Percentiles rank a stretch among this genome's conserved stretches.
These are phyloP conservation scores for Saxispiralis lemnorum DNA, from an alignment of 495 filamentous ascomycete species.

Conservation along the genomic window DNA sequence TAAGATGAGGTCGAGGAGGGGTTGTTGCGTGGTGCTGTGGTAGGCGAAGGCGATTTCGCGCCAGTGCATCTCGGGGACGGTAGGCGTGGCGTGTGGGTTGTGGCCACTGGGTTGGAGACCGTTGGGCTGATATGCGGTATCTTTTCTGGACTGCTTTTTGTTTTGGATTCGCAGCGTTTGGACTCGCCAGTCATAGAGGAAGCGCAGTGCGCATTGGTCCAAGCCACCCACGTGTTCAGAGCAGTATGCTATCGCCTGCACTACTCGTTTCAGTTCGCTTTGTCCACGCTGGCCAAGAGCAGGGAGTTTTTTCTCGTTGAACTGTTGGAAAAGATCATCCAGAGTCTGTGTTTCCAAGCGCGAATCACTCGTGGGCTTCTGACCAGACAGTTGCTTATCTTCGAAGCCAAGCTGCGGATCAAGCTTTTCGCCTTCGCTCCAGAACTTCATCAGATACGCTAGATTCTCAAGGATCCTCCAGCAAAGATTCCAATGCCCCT, in stretches of 20 bases:
- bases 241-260: conserved; percentile 8
- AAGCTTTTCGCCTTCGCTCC: conserved; percentile 62
- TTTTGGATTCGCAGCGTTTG: conserved; percentile 1
- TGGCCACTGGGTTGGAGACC: not conserved
- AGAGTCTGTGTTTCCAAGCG: not conserved
- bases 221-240: conserved; percentile 7
- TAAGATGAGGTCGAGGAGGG: conserved; percentile 74
- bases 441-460: conserved; percentile 65
- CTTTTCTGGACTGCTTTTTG: not conserved
- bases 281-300: conserved; percentile 3
- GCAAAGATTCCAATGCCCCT: conserved; percentile 57
- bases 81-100: not conserved
- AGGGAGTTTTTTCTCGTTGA: conserved; percentile 10
- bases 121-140: not conserved
- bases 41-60: conserved; percentile 90
- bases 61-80: conserved; percentile 53
- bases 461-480: conserved; percentile 58
- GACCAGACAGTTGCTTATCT: conserved; percentile 47
- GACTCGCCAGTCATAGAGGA: conserved; percentile 11
- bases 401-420: conserved; percentile 64
- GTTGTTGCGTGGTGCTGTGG: conserved; percentile 82
- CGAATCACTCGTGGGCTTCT: conserved; percentile 12
- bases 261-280: conserved; percentile 1
- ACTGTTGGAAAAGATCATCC: conserved; percentile 4
- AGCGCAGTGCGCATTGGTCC: conserved; percentile 7